Evolutionary conservation across 1,284 basidiomycete species (phyloP).

Genomic region (Amylostereum areolatum): DNA sequence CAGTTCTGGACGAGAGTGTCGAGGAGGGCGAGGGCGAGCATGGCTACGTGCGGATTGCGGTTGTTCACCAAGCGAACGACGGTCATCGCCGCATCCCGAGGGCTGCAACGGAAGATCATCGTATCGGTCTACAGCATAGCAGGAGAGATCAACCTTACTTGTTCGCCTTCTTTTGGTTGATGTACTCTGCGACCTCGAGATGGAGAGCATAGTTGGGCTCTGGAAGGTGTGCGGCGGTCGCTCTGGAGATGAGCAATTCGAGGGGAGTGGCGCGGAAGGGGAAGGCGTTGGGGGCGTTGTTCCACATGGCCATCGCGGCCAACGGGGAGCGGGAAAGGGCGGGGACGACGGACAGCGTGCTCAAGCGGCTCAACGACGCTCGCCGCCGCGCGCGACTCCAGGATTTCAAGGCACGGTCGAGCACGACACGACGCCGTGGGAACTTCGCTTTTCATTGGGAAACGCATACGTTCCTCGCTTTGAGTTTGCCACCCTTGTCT

Average conservation of each 20-base stretch:
- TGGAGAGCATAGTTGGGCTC: slow-evolving; percentile 92
- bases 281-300: slow-evolving; percentile 7
- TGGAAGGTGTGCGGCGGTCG: slow-evolving; percentile 82
- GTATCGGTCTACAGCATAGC: slow-evolving; percentile 2
- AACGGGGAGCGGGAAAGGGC: too few relatives aligned
- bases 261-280: slow-evolving; percentile 51
- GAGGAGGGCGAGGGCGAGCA: slow-evolving; percentile 79
- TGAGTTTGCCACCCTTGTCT: too few relatives aligned
- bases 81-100: slow-evolving; percentile 85
- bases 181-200: slow-evolving; percentile 89
- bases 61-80: slow-evolving; percentile 82
- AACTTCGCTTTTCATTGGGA: too few relatives aligned
- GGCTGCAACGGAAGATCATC: slow-evolving; percentile 35
- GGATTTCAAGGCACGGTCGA: too few relatives aligned
- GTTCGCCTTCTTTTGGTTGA: slow-evolving; percentile 97
- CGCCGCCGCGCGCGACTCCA: too few relatives aligned
- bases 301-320: slow-evolving; percentile 8
- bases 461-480: too few relatives aligned
- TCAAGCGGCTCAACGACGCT: too few relatives aligned
- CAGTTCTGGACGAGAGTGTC: slow-evolving; percentile 94
- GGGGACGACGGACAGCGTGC: too few relatives aligned
- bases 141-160: slow-evolving; percentile 48
- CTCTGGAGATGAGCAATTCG: slow-evolving; percentile 70
- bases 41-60: slow-evolving; percentile 84
- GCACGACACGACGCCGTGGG: too few relatives aligned